Evolutionary conservation across 345 rosid genomes (phyloP).

Genomic region (Citrus hindsii): DNA sequence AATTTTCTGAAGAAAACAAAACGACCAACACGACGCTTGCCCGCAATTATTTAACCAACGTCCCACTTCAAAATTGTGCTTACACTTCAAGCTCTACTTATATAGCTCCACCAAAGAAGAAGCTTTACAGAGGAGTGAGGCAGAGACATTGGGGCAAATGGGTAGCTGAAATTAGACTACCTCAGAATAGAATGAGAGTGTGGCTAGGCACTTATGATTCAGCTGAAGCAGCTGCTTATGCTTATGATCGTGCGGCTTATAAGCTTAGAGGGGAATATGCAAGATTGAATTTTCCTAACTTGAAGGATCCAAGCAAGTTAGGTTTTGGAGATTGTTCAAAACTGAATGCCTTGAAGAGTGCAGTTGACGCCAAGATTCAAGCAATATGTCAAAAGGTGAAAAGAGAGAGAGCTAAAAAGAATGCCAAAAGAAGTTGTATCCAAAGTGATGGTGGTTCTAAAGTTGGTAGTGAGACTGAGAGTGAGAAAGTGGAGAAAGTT

Average conservation of each 20-base stretch:
- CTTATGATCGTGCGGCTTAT: slow-evolving; percentile 98
- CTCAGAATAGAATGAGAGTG: slow-evolving; percentile 92
- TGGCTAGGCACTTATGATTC: slow-evolving; percentile 96
- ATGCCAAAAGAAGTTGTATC: slow-evolving; percentile 26
- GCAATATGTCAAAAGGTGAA: slow-evolving; percentile 77
- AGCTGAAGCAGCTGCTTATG: slow-evolving; percentile 91
- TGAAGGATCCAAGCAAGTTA: slow-evolving; percentile 56
- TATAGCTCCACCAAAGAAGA: slow-evolving; percentile 48
- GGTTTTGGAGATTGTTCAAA: slow-evolving; percentile 59
- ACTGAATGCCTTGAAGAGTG: slow-evolving; percentile 52
- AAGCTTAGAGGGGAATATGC: slow-evolving; percentile 96
- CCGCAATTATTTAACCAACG: neutral
- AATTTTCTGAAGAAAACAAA: slow-evolving; percentile 53
- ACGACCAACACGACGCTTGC: slow-evolving; percentile 8
- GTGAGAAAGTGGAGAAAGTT: slow-evolving; percentile 18
- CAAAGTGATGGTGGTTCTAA: neutral
- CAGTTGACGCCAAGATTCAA: slow-evolving; percentile 89
- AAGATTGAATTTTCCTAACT: slow-evolving; percentile 75
- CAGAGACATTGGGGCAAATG: slow-evolving; percentile 99
- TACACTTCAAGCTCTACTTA: slow-evolving; percentile 21
- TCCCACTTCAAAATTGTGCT: slow-evolving; percentile 22
- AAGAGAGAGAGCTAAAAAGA: slow-evolving; percentile 59
- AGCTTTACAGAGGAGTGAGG: slow-evolving; percentile 94
- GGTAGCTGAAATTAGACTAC: slow-evolving; percentile 96
- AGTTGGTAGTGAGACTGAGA: slow-evolving; percentile 1